phyloP scores from a whole-genome alignment of 2,329 filamentous ascomycete genomes.

The Ilyonectria mors-panacis region DNA sequence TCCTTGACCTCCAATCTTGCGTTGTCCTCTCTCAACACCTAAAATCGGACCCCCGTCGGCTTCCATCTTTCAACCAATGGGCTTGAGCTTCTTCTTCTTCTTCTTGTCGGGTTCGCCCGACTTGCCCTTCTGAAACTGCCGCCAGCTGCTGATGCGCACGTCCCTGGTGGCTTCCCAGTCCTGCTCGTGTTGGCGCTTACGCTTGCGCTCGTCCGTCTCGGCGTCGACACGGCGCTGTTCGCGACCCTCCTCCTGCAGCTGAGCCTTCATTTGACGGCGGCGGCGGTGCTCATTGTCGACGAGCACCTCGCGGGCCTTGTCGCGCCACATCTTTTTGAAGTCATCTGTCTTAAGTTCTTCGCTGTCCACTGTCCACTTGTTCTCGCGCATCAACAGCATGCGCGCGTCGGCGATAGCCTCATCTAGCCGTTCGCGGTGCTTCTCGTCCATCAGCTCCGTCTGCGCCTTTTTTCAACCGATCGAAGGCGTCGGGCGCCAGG shows the following conservation, averaged over 20 bases:
- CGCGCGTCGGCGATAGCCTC: conserved; percentile 97
- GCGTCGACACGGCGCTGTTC: conserved; percentile 89
- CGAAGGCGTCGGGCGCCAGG: conserved; percentile 93
- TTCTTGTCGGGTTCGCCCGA: conserved; percentile 67
- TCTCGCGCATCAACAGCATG: conserved; percentile 93
- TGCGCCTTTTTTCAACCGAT: conserved; percentile 95
- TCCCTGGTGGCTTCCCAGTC: conserved; percentile 96
- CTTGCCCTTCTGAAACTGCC: conserved; percentile 87
- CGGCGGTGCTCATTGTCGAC: conserved; percentile 92
- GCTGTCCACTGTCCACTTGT: conserved; percentile 92
- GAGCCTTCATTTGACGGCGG: conserved; percentile 88
- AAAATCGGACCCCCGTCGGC: neutral
- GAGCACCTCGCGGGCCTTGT: conserved; percentile 90
- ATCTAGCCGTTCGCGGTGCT: conserved; percentile 87
- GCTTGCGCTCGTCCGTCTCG: conserved; percentile 84
- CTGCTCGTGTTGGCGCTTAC: conserved; percentile 92
- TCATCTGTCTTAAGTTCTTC: conserved; percentile 87
- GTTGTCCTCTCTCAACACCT: conserved; percentile 20
- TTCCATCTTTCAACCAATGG: conserved; percentile 63
- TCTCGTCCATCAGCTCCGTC: conserved; percentile 92
- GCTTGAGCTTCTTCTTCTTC: conserved; percentile 81
- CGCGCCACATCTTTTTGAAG: conserved; percentile 88
- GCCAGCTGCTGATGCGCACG: conserved; percentile 93
- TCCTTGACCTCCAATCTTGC: conserved; percentile 25
- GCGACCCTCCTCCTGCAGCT: conserved; percentile 96